Evolutionary conservation across 345 rosid genomes (phyloP).

Genomic region (Acer saccharum): DNA sequence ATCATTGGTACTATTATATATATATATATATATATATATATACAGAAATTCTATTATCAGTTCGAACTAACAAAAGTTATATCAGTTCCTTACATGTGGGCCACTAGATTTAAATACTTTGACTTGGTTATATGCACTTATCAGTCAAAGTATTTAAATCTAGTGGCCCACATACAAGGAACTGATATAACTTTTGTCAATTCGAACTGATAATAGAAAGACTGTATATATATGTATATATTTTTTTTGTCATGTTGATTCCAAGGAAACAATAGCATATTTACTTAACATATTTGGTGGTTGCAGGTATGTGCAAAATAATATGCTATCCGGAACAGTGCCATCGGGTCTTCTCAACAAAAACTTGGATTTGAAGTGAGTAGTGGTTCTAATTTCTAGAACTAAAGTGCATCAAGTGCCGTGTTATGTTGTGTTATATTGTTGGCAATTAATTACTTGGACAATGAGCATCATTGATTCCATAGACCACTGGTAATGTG

Average conservation of each 20-base stretch:
- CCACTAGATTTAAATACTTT: too few species aligned
- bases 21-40: too few species aligned
- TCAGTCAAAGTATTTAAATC: too few species aligned
- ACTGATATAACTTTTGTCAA: too few species aligned
- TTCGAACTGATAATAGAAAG: too few species aligned
- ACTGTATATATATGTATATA: too few species aligned
- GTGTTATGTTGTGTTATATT: not conserved
- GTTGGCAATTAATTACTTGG: not conserved
- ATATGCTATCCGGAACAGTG: slow-evolving; percentile 72
- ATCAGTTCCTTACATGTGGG: too few species aligned
- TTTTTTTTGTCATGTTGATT: not conserved
- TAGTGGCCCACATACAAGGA: too few species aligned
- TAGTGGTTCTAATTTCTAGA: slow-evolving; percentile 17
- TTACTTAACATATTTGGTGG: slow-evolving; percentile 26
- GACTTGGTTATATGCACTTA: too few species aligned
- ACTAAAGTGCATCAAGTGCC: slow-evolving; percentile 12
- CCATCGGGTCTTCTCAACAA: slow-evolving; percentile 63
- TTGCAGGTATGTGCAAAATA: slow-evolving; percentile 88
- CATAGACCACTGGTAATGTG: not conserved
- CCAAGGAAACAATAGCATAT: slow-evolving; percentile 6
- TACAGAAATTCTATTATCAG: too few species aligned
- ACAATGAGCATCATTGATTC: not conserved
- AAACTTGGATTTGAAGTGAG: slow-evolving; percentile 67
- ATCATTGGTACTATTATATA: not conserved
- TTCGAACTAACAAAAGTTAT: too few species aligned